Evolutionary conservation across 768 basidiomycete genomes (phyloP).

Genomic region (Boletus eberwhitei): DNA sequence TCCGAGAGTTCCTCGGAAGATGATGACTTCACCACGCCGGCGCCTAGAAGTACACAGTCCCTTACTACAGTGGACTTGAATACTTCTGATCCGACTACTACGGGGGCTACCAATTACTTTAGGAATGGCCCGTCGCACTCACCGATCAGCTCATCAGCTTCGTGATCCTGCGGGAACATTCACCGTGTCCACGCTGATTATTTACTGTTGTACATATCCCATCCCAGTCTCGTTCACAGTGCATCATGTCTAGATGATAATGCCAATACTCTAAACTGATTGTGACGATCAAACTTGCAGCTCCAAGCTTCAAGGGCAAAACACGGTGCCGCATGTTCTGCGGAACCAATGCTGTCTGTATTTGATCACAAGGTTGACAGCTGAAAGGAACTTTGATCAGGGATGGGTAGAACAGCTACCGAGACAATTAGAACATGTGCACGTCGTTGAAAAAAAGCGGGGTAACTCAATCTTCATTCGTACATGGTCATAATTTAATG

Average conservation of each 20-base stretch:
- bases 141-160: neutral
- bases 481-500: neutral
- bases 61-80: neutral
- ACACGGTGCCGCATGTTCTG: neutral
- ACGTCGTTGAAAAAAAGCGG: neutral
- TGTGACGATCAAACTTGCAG: neutral
- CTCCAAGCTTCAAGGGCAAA: neutral
- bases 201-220: neutral
- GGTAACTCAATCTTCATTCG: neutral
- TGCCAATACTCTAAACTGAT: neutral
- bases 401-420: neutral
- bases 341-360: neutral
- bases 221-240: neutral
- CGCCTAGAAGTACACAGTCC: neutral
- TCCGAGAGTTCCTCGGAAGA: slow-evolving; percentile 1
- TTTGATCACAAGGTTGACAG: neutral
- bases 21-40: slow-evolving; percentile 7
- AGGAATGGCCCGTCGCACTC: neutral
- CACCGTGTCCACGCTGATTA: neutral
- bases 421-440: neutral
- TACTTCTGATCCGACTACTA: neutral
- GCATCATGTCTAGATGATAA: neutral
- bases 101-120: neutral
- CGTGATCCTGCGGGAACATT: neutral
- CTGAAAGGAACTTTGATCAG: neutral